Base-by-base conservation (phyloP, 305 asterid species). In the Fraxinus paxiana region DNA sequence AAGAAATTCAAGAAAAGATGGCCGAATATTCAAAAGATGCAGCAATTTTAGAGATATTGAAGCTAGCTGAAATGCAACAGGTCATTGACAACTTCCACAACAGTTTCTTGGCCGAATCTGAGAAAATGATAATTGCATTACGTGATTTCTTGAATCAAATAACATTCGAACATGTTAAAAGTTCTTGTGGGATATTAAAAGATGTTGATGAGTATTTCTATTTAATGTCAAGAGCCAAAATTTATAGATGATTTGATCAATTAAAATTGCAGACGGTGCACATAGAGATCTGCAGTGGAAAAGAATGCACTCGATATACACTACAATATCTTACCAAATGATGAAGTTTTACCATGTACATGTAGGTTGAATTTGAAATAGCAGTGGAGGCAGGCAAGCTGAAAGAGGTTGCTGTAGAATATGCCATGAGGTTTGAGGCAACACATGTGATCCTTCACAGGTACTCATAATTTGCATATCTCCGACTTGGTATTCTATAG, bases 401-500 rank as follows among this genome's bases (percentile, higher is more conserved):
- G 78, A 91, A 81, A 67, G 90, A 88, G 78, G 80, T 86, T n/a
- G 90, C 88, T 0, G 84, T 87, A n/a, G 85, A 83, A 10, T 76
- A 72, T 12, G 91, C 89, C 20, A 86, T 82, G 79, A 81, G 78
- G 4, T 75, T 74, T 12, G 88, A 80, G 76, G 90, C 91, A 48
- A 88, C 94, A 2, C 85, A 79, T 30, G 86, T 88, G 30, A 79
- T 91, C 61, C 86, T 91, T n/a, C 89, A 86, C 80, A 84, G 91
- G 94, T 91, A 85, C 12, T 24, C 17, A 1, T 6, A 43, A 63
- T 41, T 10, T 46, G 34, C 59, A 20, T 37, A 30, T 31, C 22
- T 24, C 13, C 13, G 15, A 2, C 69, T 20, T 20, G 28, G 12
- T 59, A 59, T 20, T 46, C 26, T 31, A 9, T 35, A 12, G 30